These are phyloP conservation scores for Fusarium tupiense DNA, from an alignment of 2,329 filamentous ascomycete species.

Conservation along the genomic window DNA sequence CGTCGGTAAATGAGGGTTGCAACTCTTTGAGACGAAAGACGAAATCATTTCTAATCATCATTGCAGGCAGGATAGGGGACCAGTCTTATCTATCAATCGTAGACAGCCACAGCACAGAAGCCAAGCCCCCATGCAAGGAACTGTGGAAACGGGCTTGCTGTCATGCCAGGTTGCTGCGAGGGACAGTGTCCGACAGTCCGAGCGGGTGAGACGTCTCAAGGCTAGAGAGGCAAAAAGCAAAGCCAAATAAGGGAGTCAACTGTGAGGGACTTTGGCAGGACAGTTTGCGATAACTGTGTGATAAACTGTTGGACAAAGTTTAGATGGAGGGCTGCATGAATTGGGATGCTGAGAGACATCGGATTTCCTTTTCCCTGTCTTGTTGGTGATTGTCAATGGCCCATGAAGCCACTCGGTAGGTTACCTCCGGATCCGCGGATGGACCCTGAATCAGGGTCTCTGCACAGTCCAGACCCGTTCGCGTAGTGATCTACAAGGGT, in stretches of 20 bases:
- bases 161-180: not conserved
- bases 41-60: not conserved
- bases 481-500: slow-evolving; percentile 15
- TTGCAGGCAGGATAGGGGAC: not conserved
- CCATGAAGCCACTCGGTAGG: not conserved
- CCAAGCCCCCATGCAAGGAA: not conserved
- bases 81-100: not conserved
- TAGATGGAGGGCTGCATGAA: not conserved
- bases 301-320: not conserved
- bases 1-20: not conserved
- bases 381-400: not conserved
- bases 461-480: slow-evolving; percentile 3
- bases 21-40: not conserved
- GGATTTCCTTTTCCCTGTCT: not conserved
- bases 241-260: not conserved
- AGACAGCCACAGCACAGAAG: not conserved
- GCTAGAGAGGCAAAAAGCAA: not conserved
- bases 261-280: not conserved
- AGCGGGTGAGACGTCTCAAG: not conserved
- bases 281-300: not conserved
- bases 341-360: not conserved
- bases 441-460: slow-evolving; percentile 24
- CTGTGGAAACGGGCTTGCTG: not conserved
- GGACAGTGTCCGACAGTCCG: not conserved
- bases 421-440: slow-evolving; percentile 17